A percentile compares a stretch with the other conserved stretches of the same genome.
These are phyloP conservation scores for Cercophora newfieldiana DNA, from an alignment of 495 filamentous ascomycete species.

Conservation along the genomic window DNA sequence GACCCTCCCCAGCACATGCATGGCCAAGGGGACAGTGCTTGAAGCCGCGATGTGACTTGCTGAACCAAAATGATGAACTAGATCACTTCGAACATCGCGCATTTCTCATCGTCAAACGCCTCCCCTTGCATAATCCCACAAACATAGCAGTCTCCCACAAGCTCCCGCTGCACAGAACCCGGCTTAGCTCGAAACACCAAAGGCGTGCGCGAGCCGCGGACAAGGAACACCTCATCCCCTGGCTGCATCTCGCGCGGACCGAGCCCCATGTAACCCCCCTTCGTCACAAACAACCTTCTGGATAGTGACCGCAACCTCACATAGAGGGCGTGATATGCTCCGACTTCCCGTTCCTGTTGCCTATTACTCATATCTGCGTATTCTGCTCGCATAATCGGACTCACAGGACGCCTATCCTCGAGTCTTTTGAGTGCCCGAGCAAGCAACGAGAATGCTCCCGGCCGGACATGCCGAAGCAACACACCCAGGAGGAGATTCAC, in stretches of 20 bases:
- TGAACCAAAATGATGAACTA: too few species aligned
- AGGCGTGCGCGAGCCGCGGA: neutral
- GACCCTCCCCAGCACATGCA: too few species aligned
- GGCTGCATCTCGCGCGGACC: neutral
- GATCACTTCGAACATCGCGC: neutral
- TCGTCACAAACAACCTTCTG: neutral
- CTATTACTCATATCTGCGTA: neutral
- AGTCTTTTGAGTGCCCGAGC: too few species aligned
- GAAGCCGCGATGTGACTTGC: too few species aligned
- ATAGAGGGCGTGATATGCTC: neutral
- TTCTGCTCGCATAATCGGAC: neutral
- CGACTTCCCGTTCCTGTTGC: neutral
- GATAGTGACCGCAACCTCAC: neutral
- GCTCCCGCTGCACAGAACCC: neutral
- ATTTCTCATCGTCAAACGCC: neutral
- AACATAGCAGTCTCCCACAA: neutral
- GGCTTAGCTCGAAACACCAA: neutral
- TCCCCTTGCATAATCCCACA: constrained; percentile 3
- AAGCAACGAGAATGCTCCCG: too few species aligned
- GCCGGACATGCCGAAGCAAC: too few species aligned
- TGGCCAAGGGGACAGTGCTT: too few species aligned
- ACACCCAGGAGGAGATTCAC: too few species aligned
- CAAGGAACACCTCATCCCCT: neutral
- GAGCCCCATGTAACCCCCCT: constrained; percentile 1
- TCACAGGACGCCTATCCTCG: too few species aligned